These are phyloP conservation scores for Eutypella sp. DNA, from an alignment of 2,329 filamentous ascomycete species.

Conservation along the genomic window DNA sequence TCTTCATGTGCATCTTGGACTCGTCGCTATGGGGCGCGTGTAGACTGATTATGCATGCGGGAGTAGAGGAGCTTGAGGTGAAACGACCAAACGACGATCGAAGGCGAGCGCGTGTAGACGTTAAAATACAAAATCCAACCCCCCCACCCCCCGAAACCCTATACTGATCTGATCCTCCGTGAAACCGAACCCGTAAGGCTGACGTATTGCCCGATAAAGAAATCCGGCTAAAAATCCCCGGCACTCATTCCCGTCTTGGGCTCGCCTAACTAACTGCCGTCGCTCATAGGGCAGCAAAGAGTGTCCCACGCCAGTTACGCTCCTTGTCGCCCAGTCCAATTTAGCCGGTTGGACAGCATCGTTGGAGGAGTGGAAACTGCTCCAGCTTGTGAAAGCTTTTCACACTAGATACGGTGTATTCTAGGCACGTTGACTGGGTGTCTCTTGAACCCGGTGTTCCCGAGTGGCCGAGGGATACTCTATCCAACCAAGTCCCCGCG, in stretches of 20 bases:
- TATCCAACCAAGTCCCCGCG: too few relatives aligned
- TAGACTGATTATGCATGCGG: background rate
- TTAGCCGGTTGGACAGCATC: background rate
- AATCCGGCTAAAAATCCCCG: background rate
- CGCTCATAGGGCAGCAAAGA: background rate
- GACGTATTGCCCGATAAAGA: background rate
- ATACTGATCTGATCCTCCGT: background rate
- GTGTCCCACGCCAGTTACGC: background rate
- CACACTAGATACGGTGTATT: too few relatives aligned
- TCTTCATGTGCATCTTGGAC: constrained; percentile 14
- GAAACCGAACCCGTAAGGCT: background rate
- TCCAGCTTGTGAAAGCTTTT: background rate
- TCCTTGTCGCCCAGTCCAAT: background rate
- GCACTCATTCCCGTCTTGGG: background rate
- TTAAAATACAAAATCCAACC: too few relatives aligned
- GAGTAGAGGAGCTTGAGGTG: background rate
- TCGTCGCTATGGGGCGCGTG: background rate
- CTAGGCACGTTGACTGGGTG: too few relatives aligned
- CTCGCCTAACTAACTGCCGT: background rate
- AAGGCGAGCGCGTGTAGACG: background rate
- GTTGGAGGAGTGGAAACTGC: background rate
- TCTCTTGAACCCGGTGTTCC: too few relatives aligned
- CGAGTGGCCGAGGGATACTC: too few relatives aligned
- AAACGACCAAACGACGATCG: background rate
- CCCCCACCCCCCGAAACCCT: background rate